phyloP scores from a whole-genome alignment of 2,329 filamentous ascomycete genomes.

The Colletotrichum sojae region DNA sequence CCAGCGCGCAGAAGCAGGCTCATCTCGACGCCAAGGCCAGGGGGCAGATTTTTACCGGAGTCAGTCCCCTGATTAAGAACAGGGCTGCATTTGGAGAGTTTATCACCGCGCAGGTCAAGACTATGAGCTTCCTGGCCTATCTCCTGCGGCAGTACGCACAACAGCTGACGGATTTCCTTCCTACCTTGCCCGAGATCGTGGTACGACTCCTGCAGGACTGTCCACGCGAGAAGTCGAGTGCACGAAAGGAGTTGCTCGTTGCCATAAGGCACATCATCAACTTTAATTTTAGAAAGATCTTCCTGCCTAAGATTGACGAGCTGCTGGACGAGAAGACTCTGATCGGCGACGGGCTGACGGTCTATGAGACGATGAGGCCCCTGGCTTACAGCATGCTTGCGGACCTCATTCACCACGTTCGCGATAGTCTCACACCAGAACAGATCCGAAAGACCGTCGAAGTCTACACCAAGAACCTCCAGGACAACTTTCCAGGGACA shows the following conservation, averaged over 20 bases:
- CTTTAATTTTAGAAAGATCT: conserved; percentile 97
- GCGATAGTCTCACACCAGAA: conserved; percentile 87
- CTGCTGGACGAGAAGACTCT: conserved; percentile 93
- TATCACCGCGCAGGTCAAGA: conserved; percentile 98
- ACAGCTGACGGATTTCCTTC: conserved; percentile 89
- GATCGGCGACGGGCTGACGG: conserved; percentile 95
- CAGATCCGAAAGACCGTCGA: conserved; percentile 97
- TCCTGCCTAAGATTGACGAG: conserved; percentile 94
- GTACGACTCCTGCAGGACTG: conserved; percentile 94
- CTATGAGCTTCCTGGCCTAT: conserved; percentile 98
- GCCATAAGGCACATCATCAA: conserved; percentile 99
- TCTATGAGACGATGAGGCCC: conserved; percentile 96
- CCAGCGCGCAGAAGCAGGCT: conserved; percentile 92
- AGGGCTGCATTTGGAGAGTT: conserved; percentile 96
- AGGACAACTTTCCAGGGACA: conserved; percentile 95
- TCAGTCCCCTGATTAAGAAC: conserved; percentile 94
- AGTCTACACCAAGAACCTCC: conserved; percentile 96
- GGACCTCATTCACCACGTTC: conserved; percentile 96
- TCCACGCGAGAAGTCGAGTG: conserved; percentile 91
- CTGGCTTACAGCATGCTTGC: conserved; percentile 98
- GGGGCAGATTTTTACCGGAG: conserved; percentile 89
- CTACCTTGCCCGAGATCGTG: conserved; percentile 87
- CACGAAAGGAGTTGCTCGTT: conserved; percentile 94
- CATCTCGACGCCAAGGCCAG: conserved; percentile 86
- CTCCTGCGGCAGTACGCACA: conserved; percentile 89